Evolutionary conservation across 108 stramenopile genomes (phyloP).

Genomic region (Nitzschia sp.): DNA sequence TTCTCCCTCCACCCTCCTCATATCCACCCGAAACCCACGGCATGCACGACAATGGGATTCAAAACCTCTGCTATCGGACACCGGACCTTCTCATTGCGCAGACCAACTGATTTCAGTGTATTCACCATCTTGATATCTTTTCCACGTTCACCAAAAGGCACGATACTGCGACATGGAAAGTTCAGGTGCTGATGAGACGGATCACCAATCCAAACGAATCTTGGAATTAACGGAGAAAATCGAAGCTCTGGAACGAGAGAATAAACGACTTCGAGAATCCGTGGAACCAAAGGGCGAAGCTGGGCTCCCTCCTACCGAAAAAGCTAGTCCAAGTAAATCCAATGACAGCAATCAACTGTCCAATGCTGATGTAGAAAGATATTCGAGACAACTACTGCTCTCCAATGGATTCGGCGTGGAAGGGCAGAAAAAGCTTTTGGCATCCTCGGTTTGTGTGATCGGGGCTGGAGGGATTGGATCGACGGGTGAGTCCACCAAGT

Average conservation of each 20-base stretch:
- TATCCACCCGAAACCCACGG: too few relatives aligned
- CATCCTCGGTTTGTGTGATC: conserved; percentile 69
- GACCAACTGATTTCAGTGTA: too few relatives aligned
- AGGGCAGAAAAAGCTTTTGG: conserved; percentile 71
- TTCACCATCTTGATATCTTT: too few relatives aligned
- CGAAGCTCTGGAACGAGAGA: conserved; percentile 3
- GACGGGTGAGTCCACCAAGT: conserved; percentile 44
- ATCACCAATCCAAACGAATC: background rate
- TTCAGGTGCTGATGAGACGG: too few relatives aligned
- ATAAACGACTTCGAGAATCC: background rate
- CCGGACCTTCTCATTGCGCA: too few relatives aligned
- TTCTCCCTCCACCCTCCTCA: too few relatives aligned
- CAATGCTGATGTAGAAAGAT: conserved; percentile 66
- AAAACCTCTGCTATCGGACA: too few relatives aligned
- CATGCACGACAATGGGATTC: too few relatives aligned
- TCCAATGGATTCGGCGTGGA: conserved; percentile 75
- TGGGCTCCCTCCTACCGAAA: background rate
- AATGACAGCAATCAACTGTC: background rate
- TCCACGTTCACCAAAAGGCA: too few relatives aligned
- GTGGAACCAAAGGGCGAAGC: background rate
- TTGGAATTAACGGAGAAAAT: background rate
- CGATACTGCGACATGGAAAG: too few relatives aligned
- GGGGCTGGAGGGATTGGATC: conserved; percentile 90
- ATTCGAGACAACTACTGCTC: conserved; percentile 78
- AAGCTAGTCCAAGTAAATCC: background rate